phyloP scores from a whole-genome alignment of 352 stramenopile species.

The Phytophthora cryptogea region DNA sequence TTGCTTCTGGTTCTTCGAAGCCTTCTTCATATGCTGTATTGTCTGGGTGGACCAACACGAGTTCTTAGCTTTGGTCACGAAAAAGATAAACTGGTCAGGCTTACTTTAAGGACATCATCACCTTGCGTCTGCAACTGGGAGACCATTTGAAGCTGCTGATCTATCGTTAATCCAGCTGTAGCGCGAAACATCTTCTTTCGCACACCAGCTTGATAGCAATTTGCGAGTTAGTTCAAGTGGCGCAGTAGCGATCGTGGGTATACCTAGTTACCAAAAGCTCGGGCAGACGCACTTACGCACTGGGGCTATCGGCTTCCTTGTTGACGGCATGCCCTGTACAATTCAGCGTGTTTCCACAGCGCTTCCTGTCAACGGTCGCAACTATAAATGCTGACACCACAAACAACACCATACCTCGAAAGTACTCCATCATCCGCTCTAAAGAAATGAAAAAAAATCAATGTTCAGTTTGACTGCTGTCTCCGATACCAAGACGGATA shows the following conservation, averaged over 20 bases:
- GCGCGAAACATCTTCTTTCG: constrained; percentile 72
- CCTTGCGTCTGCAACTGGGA: constrained; percentile 51
- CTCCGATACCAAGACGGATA: not conserved
- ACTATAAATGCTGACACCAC: constrained; percentile 15
- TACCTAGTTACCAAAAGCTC: not conserved
- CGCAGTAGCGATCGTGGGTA: too few species aligned
- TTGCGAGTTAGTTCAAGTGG: constrained; percentile 1
- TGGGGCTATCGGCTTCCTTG: constrained; percentile 3
- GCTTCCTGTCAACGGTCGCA: constrained; percentile 15
- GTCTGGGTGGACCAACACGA: constrained; percentile 28
- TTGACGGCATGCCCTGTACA: constrained; percentile 5
- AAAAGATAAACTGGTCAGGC: not conserved
- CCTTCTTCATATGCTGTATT: constrained; percentile 70
- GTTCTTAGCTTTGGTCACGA: not conserved
- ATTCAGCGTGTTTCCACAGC: not conserved
- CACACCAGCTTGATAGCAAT: constrained; percentile 10
- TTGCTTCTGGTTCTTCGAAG: constrained; percentile 63
- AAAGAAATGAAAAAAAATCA: constrained; percentile 14
- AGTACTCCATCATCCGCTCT: not conserved
- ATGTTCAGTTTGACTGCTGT: constrained; percentile 18
- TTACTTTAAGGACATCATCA: constrained; percentile 62
- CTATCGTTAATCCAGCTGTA: constrained; percentile 63
- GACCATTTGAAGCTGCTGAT: constrained; percentile 66
- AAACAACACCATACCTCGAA: not conserved
- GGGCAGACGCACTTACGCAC: constrained; percentile 6